These are phyloP conservation scores for Westerdykella aurantiaca DNA, from an alignment of 2,329 filamentous ascomycete species.

Conservation along the genomic window DNA sequence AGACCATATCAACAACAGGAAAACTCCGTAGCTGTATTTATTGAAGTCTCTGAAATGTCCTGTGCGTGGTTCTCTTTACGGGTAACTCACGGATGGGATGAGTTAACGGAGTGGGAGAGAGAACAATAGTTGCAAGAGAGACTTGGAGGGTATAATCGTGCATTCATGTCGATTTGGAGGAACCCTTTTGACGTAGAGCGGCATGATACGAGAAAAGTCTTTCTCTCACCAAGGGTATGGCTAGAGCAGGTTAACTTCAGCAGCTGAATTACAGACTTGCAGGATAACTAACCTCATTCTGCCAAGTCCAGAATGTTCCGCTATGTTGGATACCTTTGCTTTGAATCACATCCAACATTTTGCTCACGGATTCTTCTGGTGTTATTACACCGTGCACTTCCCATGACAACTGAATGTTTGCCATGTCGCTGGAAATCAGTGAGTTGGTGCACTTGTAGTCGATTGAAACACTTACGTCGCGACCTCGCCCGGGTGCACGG, in stretches of 20 bases:
- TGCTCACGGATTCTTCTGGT: conserved; percentile 45
- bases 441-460: background rate
- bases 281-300: conserved; percentile 43
- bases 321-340: conserved; percentile 46
- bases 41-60: too few species aligned
- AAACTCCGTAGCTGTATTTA: too few species aligned
- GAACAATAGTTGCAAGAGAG: too few species aligned
- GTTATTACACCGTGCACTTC: conserved; percentile 50
- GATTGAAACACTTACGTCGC: conserved; percentile 37
- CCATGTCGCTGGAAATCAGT: conserved; percentile 44
- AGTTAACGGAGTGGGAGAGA: too few species aligned
- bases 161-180: too few species aligned
- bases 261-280: too few species aligned
- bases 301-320: conserved; percentile 54
- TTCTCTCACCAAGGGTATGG: conserved; percentile 26
- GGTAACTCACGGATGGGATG: too few species aligned
- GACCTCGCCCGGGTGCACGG: conserved; percentile 55
- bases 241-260: conserved; percentile 6
- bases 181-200: too few species aligned
- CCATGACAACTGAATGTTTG: conserved; percentile 48
- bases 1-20: too few species aligned
- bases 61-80: too few species aligned
- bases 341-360: conserved; percentile 49
- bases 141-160: too few species aligned
- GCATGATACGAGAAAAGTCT: too few species aligned